phyloP scores from a whole-genome alignment of 768 basidiomycete genomes.

The Leccinum boreale region DNA sequence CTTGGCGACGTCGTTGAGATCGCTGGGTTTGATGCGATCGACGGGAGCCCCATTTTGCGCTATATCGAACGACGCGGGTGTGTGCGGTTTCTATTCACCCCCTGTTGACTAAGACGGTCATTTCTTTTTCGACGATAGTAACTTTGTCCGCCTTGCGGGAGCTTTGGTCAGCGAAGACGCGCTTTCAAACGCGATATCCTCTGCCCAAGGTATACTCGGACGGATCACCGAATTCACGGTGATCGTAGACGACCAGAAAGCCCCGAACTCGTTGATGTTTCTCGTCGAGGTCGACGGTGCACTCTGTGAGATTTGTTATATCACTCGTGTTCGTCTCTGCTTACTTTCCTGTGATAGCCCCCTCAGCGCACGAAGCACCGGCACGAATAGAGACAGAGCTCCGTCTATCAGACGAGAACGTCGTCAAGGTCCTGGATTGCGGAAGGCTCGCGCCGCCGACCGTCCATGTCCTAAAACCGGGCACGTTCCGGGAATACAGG shows the following conservation, averaged over 20 bases:
- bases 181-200: not conserved
- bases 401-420: not conserved
- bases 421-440: not conserved
- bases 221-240: constrained; percentile 14
- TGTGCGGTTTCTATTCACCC: not conserved
- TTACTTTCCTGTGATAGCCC: not conserved
- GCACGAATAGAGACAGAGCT: constrained; percentile 6
- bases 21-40: not conserved
- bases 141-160: no score
- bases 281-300: constrained; percentile 15
- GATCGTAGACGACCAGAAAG: constrained; percentile 13
- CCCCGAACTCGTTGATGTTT: constrained; percentile 2
- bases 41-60: not conserved
- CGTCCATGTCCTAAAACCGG: constrained; percentile 11
- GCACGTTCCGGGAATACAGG: constrained; percentile 21
- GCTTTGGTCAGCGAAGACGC: no score
- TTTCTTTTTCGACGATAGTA: no score
- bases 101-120: no score
- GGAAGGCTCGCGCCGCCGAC: constrained; percentile 7
- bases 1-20: not conserved
- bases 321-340: not conserved
- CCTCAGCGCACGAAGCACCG: constrained; percentile 1
- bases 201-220: constrained; percentile 12
- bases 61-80: not conserved
- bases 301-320: constrained; percentile 2